Conservation (phyloP, 2,329 filamentous ascomycete genomes). For the Leptographium flavum region DNA sequence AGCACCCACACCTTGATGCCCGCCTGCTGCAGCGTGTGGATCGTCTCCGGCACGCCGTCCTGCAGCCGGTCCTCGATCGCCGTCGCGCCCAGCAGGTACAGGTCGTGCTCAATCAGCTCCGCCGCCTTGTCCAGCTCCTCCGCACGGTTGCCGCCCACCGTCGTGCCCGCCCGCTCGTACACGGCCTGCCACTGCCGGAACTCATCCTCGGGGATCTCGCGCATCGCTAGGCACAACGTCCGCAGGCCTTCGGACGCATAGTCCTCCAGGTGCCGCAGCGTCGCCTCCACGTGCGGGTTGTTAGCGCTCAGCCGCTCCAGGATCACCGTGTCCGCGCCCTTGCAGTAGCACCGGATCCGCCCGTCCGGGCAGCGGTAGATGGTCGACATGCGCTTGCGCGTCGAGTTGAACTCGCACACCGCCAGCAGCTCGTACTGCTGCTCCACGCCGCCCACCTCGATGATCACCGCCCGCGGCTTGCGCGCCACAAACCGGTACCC, state of each 20-base stretch:
- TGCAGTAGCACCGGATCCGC: slow-evolving; percentile 85
- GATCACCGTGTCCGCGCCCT: slow-evolving; percentile 96
- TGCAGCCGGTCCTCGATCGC: slow-evolving; percentile 95
- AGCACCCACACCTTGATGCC: slow-evolving; percentile 98
- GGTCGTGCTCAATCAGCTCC: slow-evolving; percentile 85
- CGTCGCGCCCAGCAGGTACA: slow-evolving; percentile 83
- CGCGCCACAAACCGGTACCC: slow-evolving; percentile 86
- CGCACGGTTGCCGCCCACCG: slow-evolving; percentile 78
- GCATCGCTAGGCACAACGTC: slow-evolving; percentile 88
- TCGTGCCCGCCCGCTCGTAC: slow-evolving; percentile 78
- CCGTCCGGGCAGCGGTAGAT: slow-evolving; percentile 95
- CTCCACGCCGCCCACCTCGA: slow-evolving; percentile 58
- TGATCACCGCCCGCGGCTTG: slow-evolving; percentile 77
- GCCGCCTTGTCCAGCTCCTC: slow-evolving; percentile 96
- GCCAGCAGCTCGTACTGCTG: slow-evolving; percentile 81
- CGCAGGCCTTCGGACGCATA: slow-evolving; percentile 93
- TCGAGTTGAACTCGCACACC: slow-evolving; percentile 99
- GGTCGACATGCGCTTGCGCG: slow-evolving; percentile 92
- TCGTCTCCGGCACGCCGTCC: slow-evolving; percentile 95
- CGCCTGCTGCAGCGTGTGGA: slow-evolving; percentile 89
- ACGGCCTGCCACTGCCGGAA: slow-evolving; percentile 77
- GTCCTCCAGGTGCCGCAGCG: slow-evolving; percentile 89
- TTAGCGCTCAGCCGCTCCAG: slow-evolving; percentile 74
- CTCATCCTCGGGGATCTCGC: slow-evolving; percentile 80
- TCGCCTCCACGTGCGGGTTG: slow-evolving; percentile 79